Conservation (phyloP, 1,139 yeast species). For the Kluyveromyces sp. region DNA sequence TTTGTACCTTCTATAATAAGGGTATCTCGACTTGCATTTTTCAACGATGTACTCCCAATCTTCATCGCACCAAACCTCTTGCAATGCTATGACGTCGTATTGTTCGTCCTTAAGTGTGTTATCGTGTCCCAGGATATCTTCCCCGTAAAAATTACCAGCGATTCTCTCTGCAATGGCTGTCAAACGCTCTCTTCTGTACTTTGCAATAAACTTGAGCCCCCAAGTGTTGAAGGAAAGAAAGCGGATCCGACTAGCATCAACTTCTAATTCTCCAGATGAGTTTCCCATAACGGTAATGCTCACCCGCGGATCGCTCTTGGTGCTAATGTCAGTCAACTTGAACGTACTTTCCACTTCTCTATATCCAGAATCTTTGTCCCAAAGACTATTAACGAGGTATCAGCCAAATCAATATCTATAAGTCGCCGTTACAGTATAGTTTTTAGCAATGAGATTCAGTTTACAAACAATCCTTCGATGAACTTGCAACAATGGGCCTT, state of each 20-base stretch:
- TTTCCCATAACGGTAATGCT: background rate
- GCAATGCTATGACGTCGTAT: slow-evolving; percentile 82
- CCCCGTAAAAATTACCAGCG: slow-evolving; percentile 31
- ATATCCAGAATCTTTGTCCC: background rate
- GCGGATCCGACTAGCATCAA: slow-evolving; percentile 29
- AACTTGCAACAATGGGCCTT: too few relatives aligned
- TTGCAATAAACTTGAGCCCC: slow-evolving; percentile 85
- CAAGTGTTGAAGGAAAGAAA: slow-evolving; percentile 70
- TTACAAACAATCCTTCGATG: too few relatives aligned
- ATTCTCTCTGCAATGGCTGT: slow-evolving; percentile 66
- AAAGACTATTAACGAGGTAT: background rate
- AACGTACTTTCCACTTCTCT: background rate
- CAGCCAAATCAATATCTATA: background rate
- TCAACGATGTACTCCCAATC: slow-evolving; percentile 66
- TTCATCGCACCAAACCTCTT: slow-evolving; percentile 84
- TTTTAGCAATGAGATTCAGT: background rate
- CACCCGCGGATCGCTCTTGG: slow-evolving; percentile 1
- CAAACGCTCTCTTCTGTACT: slow-evolving; percentile 56
- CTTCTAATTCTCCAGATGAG: background rate
- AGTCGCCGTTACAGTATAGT: too few relatives aligned
- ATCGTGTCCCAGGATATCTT: slow-evolving; percentile 7
- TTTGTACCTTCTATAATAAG: slow-evolving; percentile 62
- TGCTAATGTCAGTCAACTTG: background rate
- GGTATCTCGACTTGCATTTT: slow-evolving; percentile 44
- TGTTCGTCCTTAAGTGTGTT: slow-evolving; percentile 28